Evolutionary conservation across 192 early-diverging fungal genomes (phyloP).

Genomic region (Obelidium mucronatum): DNA sequence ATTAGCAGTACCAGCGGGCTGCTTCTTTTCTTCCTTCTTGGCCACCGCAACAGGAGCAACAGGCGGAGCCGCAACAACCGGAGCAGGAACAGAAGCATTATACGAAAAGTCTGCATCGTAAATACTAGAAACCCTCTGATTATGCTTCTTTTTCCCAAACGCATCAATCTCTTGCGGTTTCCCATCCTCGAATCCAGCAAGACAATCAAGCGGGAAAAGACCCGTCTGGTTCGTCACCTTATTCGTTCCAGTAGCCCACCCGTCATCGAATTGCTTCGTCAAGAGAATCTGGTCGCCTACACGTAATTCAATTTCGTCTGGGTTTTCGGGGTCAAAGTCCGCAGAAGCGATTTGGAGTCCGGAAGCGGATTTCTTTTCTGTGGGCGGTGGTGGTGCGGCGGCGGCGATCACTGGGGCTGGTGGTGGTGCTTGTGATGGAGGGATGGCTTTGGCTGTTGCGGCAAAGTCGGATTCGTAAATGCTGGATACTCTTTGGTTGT

Average conservation of each 20-base stretch:
- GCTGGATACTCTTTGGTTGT: slow-evolving; percentile 1
- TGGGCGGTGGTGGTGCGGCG: slow-evolving; percentile 1
- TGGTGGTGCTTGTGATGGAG: not conserved
- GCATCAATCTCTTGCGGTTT: not conserved
- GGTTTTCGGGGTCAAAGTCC: slow-evolving; percentile 5
- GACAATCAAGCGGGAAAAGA: slow-evolving; percentile 16
- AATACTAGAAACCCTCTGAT: slow-evolving; percentile 16
- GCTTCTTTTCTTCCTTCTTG: not conserved
- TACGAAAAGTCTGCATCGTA: slow-evolving; percentile 16
- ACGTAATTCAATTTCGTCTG: slow-evolving; percentile 14
- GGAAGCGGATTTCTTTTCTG: not conserved
- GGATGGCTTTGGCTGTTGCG: not conserved
- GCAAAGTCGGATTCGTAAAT: not conserved
- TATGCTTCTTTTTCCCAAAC: slow-evolving; percentile 19
- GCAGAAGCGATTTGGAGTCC: not conserved
- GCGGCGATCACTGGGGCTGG: not conserved
- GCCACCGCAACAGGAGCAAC: not conserved
- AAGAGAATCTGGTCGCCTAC: slow-evolving; percentile 9
- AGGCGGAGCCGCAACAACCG: not conserved
- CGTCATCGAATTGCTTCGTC: slow-evolving; percentile 13
- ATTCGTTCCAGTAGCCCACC: slow-evolving; percentile 28
- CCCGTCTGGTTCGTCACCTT: slow-evolving; percentile 16
- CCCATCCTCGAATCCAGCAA: not conserved
- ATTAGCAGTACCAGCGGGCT: not conserved
- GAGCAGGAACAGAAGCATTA: no score